These are phyloP conservation scores for Lepidium sativum DNA, from an alignment of 345 rosid species.

Conservation along the genomic window DNA sequence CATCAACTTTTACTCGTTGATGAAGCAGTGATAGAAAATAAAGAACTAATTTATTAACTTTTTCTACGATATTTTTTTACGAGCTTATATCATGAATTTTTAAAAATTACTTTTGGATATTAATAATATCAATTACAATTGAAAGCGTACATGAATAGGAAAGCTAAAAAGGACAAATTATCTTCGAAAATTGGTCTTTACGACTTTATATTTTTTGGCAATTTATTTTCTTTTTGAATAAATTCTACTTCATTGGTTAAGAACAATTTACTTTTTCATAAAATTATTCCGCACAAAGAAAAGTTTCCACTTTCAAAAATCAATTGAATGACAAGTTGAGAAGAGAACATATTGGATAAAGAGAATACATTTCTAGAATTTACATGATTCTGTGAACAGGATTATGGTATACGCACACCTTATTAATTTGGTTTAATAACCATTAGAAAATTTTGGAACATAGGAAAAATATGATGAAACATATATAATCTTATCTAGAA, in stretches of 20 bases:
- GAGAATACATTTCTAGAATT: background rate
- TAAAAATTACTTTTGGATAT: background rate
- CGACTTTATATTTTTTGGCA: background rate
- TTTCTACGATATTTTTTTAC: background rate
- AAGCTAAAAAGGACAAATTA: background rate
- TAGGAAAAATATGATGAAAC: slow-evolving; percentile 9
- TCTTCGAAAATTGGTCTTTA: background rate
- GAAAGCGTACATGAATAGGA: background rate
- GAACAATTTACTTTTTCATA: slow-evolving; percentile 1
- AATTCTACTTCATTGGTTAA: background rate
- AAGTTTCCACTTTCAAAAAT: slow-evolving; percentile 7
- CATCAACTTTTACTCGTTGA: background rate
- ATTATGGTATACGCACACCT: background rate
- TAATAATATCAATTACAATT: background rate
- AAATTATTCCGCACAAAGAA: slow-evolving; percentile 15
- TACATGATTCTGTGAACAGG: slow-evolving; percentile 6
- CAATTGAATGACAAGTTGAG: slow-evolving; percentile 16
- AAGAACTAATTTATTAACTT: background rate
- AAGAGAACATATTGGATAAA: slow-evolving; percentile 2
- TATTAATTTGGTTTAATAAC: slow-evolving; percentile 13
- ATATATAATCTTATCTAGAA: slow-evolving; percentile 13
- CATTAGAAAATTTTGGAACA: slow-evolving; percentile 4
- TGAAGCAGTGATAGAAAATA: too few species aligned
- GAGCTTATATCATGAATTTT: background rate
- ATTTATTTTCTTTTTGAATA: background rate